phyloP scores from a whole-genome alignment of 2,329 filamentous ascomycete genomes.

The Zasmidium citrigriseum region DNA sequence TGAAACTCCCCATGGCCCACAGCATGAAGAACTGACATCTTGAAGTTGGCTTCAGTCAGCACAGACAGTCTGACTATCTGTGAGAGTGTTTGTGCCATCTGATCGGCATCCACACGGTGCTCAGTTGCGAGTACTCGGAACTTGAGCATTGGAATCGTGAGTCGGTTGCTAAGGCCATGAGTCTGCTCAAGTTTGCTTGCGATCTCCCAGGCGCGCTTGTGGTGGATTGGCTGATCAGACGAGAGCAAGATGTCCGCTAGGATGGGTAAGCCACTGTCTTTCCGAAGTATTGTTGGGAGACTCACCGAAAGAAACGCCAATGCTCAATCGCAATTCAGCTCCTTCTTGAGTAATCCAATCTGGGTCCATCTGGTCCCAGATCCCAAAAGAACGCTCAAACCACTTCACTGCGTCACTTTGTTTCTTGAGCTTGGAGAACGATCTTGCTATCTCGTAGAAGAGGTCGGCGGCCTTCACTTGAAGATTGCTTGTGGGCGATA shows the following conservation, averaged over 20 bases:
- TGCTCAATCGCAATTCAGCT: conserved; percentile 64
- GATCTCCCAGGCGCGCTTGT: conserved; percentile 56
- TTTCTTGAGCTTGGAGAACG: conserved; percentile 55
- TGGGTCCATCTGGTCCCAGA: conserved; percentile 58
- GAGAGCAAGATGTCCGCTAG: conserved; percentile 29
- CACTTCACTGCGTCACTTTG: conserved; percentile 64
- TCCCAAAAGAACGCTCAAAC: conserved; percentile 67
- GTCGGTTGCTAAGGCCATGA: conserved; percentile 57
- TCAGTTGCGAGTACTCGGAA: conserved; percentile 65
- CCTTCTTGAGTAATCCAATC: conserved; percentile 61
- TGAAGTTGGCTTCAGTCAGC: conserved; percentile 65
- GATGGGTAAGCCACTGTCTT: not conserved
- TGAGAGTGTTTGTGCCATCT: conserved; percentile 55
- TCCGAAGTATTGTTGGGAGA: conserved; percentile 3
- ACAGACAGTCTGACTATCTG: conserved; percentile 63
- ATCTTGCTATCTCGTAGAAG: conserved; percentile 71
- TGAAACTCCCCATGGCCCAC: conserved; percentile 3
- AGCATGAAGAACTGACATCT: conserved; percentile 44
- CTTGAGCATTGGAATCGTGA: conserved; percentile 66
- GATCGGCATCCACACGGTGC: conserved; percentile 36
- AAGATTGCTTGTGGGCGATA: conserved; percentile 49
- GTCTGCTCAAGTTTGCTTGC: conserved; percentile 65
- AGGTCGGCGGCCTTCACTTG: conserved; percentile 67
- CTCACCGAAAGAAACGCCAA: conserved; percentile 59
- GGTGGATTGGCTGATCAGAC: conserved; percentile 37